Conservation (phyloP, 1,284 basidiomycete species). For the Singerocomus inundabilis region DNA sequence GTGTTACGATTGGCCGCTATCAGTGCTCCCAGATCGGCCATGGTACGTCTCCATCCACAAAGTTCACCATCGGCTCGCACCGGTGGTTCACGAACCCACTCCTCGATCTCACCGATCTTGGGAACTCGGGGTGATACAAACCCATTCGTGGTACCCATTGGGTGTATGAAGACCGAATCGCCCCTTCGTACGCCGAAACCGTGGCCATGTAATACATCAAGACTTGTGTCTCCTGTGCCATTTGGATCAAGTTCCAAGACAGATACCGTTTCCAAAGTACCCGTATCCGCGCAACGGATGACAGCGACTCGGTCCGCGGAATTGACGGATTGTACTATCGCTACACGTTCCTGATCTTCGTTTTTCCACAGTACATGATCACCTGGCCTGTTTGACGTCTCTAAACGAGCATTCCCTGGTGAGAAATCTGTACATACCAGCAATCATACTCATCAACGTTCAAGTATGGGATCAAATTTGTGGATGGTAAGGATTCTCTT, state of each 20-base stretch:
- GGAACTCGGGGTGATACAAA: slow-evolving; percentile 63
- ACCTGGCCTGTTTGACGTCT: slow-evolving; percentile 66
- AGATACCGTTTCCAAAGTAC: slow-evolving; percentile 66
- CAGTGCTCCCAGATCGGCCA: slow-evolving; percentile 59
- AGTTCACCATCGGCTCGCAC: slow-evolving; percentile 49
- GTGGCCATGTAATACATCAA: slow-evolving; percentile 39
- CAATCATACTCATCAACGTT: slow-evolving; percentile 85
- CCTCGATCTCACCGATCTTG: slow-evolving; percentile 75
- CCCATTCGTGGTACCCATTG: slow-evolving; percentile 66
- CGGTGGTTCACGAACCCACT: slow-evolving; percentile 68
- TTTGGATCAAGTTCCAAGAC: slow-evolving; percentile 87
- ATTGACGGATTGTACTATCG: slow-evolving; percentile 79
- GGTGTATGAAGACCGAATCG: slow-evolving; percentile 81
- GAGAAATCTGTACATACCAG: slow-evolving; percentile 51
- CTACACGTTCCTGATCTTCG: slow-evolving; percentile 65
- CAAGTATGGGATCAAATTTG: slow-evolving; percentile 75
- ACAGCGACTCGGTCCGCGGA: slow-evolving; percentile 70
- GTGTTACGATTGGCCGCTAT: slow-evolving; percentile 52
- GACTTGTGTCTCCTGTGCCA: slow-evolving; percentile 55
- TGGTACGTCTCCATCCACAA: slow-evolving; percentile 65
- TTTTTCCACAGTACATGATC: slow-evolving; percentile 87
- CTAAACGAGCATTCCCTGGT: slow-evolving; percentile 1
- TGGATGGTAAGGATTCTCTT: slow-evolving; percentile 57
- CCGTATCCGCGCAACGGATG: slow-evolving; percentile 55
- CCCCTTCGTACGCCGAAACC: slow-evolving; percentile 74